These are phyloP conservation scores for Candida insectorum DNA, from an alignment of 805 yeast genomes.

Conservation along the genomic window DNA sequence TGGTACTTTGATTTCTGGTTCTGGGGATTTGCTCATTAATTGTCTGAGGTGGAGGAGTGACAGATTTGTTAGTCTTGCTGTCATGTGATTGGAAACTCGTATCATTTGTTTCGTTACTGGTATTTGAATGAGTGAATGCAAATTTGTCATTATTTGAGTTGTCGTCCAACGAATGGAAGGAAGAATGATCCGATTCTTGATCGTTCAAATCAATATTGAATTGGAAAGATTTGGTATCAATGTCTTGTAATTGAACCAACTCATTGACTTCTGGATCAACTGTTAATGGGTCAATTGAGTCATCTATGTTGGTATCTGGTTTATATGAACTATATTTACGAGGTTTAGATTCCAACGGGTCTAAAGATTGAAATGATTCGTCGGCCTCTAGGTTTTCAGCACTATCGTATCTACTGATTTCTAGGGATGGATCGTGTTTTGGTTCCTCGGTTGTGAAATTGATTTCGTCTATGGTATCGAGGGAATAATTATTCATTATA, in stretches of 20 bases:
- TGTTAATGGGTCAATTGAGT: slow-evolving; percentile 4
- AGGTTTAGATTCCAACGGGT: slow-evolving; percentile 1
- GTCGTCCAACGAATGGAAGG: slow-evolving; percentile 8
- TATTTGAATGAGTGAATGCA: slow-evolving; percentile 1
- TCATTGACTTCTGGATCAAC: slow-evolving; percentile 8
- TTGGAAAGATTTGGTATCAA: slow-evolving; percentile 12
- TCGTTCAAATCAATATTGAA: slow-evolving; percentile 10
- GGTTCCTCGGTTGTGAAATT: neutral
- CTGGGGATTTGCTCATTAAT: neutral
- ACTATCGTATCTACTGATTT: no score
- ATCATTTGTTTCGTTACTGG: slow-evolving; percentile 7
- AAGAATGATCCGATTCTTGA: slow-evolving; percentile 2
- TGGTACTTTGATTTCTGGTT: no score
- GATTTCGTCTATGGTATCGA: neutral
- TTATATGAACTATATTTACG: neutral
- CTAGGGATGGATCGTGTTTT: neutral
- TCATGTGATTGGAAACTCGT: slow-evolving; percentile 6
- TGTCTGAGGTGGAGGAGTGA: neutral
- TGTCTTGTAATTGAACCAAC: slow-evolving; percentile 7
- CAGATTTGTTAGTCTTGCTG: neutral
- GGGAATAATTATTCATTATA: no score
- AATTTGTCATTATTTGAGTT: slow-evolving; percentile 1
- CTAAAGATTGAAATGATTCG: slow-evolving; percentile 2
- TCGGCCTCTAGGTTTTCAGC: neutral
- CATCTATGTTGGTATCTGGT: neutral